These are phyloP conservation scores for Vigna hirtella DNA, from an alignment of 306 rosid species.

Conservation along the genomic window DNA sequence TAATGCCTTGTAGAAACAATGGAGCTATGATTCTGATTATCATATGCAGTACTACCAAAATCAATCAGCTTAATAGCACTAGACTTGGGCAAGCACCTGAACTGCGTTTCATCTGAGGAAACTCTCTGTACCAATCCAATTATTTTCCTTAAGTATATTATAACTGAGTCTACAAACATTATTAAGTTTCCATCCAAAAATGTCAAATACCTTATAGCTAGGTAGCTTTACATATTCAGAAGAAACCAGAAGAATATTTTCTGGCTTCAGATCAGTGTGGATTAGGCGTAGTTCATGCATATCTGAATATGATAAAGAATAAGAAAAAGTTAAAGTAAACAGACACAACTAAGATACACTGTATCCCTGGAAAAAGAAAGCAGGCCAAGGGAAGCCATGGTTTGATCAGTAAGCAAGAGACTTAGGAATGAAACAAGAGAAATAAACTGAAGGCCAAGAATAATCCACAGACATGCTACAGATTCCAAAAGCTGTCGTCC, in stretches of 20 bases:
- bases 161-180: constrained; percentile 44
- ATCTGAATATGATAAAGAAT: constrained; percentile 69
- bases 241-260: constrained; percentile 96
- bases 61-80: constrained; percentile 99
- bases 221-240: constrained; percentile 92
- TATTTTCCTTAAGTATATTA: constrained; percentile 50
- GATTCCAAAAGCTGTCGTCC: constrained; percentile 99
- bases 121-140: constrained; percentile 87
- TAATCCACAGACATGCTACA: constrained; percentile 96
- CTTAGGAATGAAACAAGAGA: constrained; percentile 50
- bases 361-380: constrained; percentile 55
- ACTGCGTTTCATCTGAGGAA: constrained; percentile 76
- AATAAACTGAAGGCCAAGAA: constrained; percentile 68
- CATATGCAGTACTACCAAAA: constrained; percentile 97
- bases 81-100: constrained; percentile 99
- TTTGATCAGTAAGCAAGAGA: constrained; percentile 47
- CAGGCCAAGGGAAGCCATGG: constrained; percentile 51
- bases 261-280: constrained; percentile 99
- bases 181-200: constrained; percentile 44
- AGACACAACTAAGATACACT: constrained; percentile 45
- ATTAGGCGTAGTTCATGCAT: constrained; percentile 90
- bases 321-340: constrained; percentile 46
- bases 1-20: constrained; percentile 97
- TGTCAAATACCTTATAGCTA: constrained; percentile 76
- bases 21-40: constrained; percentile 90